Conservation (phyloP, 2,329 filamentous ascomycete species). For the Colletotrichum cordylinicola region DNA sequence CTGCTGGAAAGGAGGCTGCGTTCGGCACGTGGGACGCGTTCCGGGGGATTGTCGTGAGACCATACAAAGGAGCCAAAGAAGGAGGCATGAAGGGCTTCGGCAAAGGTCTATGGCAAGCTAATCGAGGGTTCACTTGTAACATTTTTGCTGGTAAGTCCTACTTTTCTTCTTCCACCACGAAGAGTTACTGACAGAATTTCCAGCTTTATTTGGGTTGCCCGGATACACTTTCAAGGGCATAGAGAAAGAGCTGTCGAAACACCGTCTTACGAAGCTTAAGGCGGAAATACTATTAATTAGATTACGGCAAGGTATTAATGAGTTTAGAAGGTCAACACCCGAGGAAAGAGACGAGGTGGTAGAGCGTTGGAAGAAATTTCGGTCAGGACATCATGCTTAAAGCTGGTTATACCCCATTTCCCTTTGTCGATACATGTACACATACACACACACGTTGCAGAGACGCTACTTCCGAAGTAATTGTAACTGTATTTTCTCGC, state of each 20-base stretch:
- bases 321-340: slow-evolving; percentile 28
- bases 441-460: neutral
- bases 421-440: neutral
- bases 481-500: neutral
- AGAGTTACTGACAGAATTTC: neutral
- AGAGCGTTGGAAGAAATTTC: slow-evolving; percentile 30
- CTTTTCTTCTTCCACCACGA: neutral
- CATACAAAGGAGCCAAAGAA: slow-evolving; percentile 66
- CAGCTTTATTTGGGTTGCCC: slow-evolving; percentile 50
- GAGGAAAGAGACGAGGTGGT: slow-evolving; percentile 27
- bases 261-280: slow-evolving; percentile 34
- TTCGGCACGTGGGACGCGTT: slow-evolving; percentile 73
- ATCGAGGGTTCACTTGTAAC: slow-evolving; percentile 48
- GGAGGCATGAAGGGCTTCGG: slow-evolving; percentile 66
- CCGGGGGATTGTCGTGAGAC: slow-evolving; percentile 69
- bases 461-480: neutral
- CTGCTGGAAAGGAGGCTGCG: slow-evolving; percentile 69
- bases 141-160: slow-evolving; percentile 37
- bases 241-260: slow-evolving; percentile 50
- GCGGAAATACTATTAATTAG: slow-evolving; percentile 38
- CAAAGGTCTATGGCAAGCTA: slow-evolving; percentile 60
- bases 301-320: slow-evolving; percentile 33
- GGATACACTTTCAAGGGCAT: slow-evolving; percentile 60
- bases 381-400: neutral
- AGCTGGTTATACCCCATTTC: slow-evolving; percentile 1